These are phyloP conservation scores for Dactylonectria estremocensis DNA, from an alignment of 2,329 filamentous ascomycete species.

Conservation along the genomic window DNA sequence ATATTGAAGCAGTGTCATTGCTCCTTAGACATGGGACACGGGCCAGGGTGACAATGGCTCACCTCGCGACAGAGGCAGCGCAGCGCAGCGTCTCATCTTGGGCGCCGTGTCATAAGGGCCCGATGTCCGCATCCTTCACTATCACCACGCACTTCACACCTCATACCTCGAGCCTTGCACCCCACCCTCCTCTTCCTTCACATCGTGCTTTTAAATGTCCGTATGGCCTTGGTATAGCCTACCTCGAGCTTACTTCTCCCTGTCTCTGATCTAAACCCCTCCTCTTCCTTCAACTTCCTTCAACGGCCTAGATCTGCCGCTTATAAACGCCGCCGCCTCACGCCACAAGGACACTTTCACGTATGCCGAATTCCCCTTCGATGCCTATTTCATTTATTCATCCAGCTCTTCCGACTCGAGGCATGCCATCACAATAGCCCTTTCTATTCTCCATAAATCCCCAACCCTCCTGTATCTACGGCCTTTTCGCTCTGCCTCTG, in stretches of 20 bases:
- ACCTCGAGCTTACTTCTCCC: slow-evolving; percentile 26
- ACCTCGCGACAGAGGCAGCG: slow-evolving; percentile 16
- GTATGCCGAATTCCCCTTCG: slow-evolving; percentile 12
- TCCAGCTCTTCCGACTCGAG: slow-evolving; percentile 9
- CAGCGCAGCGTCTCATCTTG: slow-evolving; percentile 38
- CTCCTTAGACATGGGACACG: slow-evolving; percentile 36
- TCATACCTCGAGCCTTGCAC: too few species aligned
- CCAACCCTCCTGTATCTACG: not conserved
- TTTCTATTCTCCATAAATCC: not conserved
- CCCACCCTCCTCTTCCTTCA: too few species aligned
- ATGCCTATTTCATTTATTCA: slow-evolving; percentile 5
- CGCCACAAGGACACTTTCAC: slow-evolving; percentile 17
- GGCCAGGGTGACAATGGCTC: slow-evolving; percentile 24
- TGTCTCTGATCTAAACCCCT: slow-evolving; percentile 20
- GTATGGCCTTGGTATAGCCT: slow-evolving; percentile 25
- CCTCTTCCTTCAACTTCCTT: not conserved
- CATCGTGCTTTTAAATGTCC: slow-evolving; percentile 28
- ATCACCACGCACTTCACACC: too few species aligned
- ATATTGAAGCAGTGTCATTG: slow-evolving; percentile 28
- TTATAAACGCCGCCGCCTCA: slow-evolving; percentile 20
- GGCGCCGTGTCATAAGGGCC: slow-evolving; percentile 33
- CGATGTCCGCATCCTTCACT: slow-evolving; percentile 29
- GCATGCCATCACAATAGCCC: slow-evolving; percentile 16
- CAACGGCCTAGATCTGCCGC: too few species aligned
- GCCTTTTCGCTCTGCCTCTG: not conserved